Conservation (phyloP, 2,329 filamentous ascomycete species). For the Pestalotiopsis sp. region DNA sequence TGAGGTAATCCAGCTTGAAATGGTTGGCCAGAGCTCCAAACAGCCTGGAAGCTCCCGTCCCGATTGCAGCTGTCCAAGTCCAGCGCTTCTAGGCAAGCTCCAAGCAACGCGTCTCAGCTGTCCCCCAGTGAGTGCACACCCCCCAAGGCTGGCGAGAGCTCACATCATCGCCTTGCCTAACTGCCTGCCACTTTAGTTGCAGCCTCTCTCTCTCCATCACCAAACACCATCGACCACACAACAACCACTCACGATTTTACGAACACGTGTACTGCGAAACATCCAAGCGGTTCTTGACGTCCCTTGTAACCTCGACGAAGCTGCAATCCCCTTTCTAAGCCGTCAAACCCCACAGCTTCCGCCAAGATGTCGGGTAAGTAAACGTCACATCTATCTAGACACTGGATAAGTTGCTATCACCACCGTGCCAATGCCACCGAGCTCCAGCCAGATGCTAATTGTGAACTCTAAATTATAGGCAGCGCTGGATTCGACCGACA, state of each 20-base stretch:
- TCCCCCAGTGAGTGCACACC: conserved; percentile 15
- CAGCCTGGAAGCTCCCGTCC: neutral
- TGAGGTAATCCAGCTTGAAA: neutral
- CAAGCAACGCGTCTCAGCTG: conserved; percentile 29
- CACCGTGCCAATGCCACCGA: conserved; percentile 14
- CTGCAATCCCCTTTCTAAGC: neutral
- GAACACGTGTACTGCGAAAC: neutral
- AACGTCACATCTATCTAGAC: conserved; percentile 26
- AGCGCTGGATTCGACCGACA: conserved; percentile 95
- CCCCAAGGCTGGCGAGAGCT: conserved; percentile 27
- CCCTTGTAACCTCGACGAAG: neutral
- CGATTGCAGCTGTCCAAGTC: neutral
- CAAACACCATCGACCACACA: neutral
- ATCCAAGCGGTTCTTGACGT: neutral
- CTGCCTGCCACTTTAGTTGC: neutral
- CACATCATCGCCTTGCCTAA: conserved; percentile 14
- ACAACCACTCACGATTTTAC: neutral
- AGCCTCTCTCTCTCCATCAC: conserved; percentile 2
- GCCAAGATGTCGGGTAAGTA: conserved; percentile 56
- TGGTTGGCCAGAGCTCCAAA: neutral
- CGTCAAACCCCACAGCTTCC: neutral
- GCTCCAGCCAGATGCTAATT: conserved; percentile 26
- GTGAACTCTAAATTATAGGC: conserved; percentile 48
- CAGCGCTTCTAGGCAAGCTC: conserved; percentile 35
- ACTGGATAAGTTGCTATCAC: conserved; percentile 16